A percentile compares a stretch with the other conserved stretches of the same genome.
Conservation (phyloP, 1,139 yeast genomes). For the Nadsonia commutata region DNA sequence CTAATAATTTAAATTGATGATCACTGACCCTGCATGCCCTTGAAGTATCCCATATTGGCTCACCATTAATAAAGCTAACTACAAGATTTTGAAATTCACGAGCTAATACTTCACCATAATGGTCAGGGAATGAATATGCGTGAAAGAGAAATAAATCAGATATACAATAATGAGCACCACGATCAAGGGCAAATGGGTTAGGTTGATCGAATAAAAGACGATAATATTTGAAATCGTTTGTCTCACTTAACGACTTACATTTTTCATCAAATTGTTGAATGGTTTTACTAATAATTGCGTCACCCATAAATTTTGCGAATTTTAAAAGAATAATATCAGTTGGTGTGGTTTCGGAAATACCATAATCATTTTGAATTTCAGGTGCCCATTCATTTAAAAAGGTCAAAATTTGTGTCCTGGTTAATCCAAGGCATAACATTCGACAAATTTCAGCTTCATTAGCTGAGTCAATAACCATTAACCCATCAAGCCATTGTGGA, state of each 20-base stretch:
- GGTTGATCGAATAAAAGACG: constrained; percentile 4
- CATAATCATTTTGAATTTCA: constrained; percentile 4
- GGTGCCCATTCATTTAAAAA: constrained; percentile 6
- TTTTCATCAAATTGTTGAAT: no score
- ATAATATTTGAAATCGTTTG: background rate
- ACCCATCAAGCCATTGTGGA: constrained; percentile 5
- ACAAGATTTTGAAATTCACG: background rate
- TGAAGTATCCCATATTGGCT: background rate
- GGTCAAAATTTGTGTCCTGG: no score
- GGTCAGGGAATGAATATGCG: background rate
- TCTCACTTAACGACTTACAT: constrained; percentile 1
- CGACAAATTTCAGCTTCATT: constrained; percentile 5
- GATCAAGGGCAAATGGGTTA: constrained; percentile 5
- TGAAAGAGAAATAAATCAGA: background rate
- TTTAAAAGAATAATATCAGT: constrained; percentile 3
- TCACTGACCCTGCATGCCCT: no score
- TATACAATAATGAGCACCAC: constrained; percentile 3
- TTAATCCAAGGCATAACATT: no score
- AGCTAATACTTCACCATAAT: background rate
- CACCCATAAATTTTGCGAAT: constrained; percentile 2
- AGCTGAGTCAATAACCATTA: constrained; percentile 1
- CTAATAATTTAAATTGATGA: no score
- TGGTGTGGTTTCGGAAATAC: background rate
- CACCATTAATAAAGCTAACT: background rate
- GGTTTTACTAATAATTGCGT: no score